Evolutionary conservation across 768 basidiomycete species (phyloP).

Genomic region (Sporobolomyces pararoseus): DNA sequence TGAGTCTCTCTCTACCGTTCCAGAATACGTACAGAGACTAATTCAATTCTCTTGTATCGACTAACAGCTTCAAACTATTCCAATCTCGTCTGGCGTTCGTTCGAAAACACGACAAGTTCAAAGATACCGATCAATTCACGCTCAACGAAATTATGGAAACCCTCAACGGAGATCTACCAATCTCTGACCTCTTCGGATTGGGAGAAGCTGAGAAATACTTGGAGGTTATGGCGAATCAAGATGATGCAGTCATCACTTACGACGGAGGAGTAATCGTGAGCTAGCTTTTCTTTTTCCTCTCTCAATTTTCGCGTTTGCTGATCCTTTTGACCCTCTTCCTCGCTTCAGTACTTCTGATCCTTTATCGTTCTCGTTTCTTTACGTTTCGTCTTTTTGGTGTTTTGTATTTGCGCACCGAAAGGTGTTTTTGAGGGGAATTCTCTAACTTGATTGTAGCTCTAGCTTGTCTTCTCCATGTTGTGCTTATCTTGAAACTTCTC

Average conservation of each 20-base stretch:
- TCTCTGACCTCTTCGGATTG: conserved; percentile 19
- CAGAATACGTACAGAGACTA: too few relatives aligned
- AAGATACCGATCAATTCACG: conserved; percentile 23
- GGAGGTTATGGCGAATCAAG: conserved; percentile 14
- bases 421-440: too few relatives aligned
- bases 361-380: neutral
- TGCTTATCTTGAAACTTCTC: too few relatives aligned
- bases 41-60: too few relatives aligned
- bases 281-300: neutral
- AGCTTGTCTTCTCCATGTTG: too few relatives aligned
- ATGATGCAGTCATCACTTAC: conserved; percentile 29
- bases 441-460: too few relatives aligned
- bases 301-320: neutral
- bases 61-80: conserved; percentile 38
- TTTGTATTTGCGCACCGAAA: too few relatives aligned
- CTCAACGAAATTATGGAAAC: conserved; percentile 17
- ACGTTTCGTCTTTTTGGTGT: too few relatives aligned
- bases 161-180: conserved; percentile 24
- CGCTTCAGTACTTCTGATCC: conserved; percentile 16
- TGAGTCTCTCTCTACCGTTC: neutral
- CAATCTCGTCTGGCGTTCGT: conserved; percentile 19
- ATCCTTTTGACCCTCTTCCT: neutral
- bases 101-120: conserved; percentile 19
- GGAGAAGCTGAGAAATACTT: conserved; percentile 22
- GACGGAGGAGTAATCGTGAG: conserved; percentile 26